Evolutionary conservation across 1,139 yeast species (phyloP), one percentile per base, ranked within the genome.

Genomic region (Petasospora rhodanensis): DNA sequence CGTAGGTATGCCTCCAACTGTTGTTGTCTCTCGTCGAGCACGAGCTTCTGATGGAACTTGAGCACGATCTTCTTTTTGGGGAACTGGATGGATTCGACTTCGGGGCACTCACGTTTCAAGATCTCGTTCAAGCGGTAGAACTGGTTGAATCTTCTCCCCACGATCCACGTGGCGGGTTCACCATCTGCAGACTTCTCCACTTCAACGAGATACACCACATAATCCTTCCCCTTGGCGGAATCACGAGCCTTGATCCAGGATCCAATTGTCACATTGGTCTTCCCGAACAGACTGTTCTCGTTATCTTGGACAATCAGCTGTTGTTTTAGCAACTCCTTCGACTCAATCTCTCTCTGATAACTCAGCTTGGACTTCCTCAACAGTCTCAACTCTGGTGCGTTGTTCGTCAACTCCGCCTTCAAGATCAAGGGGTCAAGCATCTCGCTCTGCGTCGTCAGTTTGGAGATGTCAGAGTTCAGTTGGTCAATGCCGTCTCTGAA

Each of bases 141-240:
- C 50, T 89, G 96, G 48, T 85, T 83, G 52, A 78, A 89, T 37
- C 97, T 64, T 46, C 96, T 64, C 0, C 95, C 93, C 20, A 87
- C 85, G 31, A 85, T 77, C 96, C 96, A 89, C 0, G 89, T 86
- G 0, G 91, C 86, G 7, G 74, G 66, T 7, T 62, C 62, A 13
- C 67, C 66, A 4, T 46, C 47, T 11, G 24, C 25, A 24, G 67
- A 55, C 41, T 79, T 78, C 38, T 78, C 79, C 5, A 87, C 86
- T 50, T 81, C 89, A 26, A 89, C 79, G 25, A 86, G 70, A 55
- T 87, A 89, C 35, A 82, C 62, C 4, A 77, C 73, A 41, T 73
- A 81, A 31, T 76, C 83, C 34, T 68, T 70, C 0, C 82, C 80
- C 26, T 73, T 77, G 31, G 69, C 35, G n/a, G n/a, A n/a, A n/a